Evolutionary conservation across 202 grass and related monocot species (phyloP).

Genomic region (Saccharum hybrid): DNA sequence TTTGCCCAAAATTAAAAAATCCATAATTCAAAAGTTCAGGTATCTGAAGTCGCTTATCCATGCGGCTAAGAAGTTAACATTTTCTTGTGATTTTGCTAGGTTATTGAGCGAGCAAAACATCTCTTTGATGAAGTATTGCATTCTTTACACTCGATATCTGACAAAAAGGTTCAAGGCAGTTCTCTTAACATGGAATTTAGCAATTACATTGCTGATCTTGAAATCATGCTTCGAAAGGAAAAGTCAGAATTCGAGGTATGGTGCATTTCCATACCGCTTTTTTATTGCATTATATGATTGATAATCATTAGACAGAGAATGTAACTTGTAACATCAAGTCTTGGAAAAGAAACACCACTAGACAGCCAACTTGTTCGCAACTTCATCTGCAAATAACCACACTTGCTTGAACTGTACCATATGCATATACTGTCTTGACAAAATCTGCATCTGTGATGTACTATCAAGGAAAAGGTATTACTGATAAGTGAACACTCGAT

Average conservation of each 20-base stretch:
- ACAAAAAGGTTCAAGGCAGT: slow-evolving; percentile 51
- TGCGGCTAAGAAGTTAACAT: slow-evolving; percentile 35
- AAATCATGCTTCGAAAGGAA: slow-evolving; percentile 75
- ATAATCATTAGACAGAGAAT: slow-evolving; percentile 30
- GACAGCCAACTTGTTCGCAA: background rate
- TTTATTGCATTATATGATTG: slow-evolving; percentile 22
- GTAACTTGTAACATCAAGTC: slow-evolving; percentile 30
- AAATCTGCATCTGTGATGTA: background rate
- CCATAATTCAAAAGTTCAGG: slow-evolving; percentile 23
- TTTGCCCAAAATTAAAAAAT: slow-evolving; percentile 18
- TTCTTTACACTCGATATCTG: slow-evolving; percentile 52
- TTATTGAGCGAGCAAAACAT: slow-evolving; percentile 65
- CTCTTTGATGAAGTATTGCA: slow-evolving; percentile 75
- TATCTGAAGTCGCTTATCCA: slow-evolving; percentile 30
- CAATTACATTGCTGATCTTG: slow-evolving; percentile 70
- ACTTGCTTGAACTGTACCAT: background rate
- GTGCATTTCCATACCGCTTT: slow-evolving; percentile 34
- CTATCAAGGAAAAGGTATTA: background rate
- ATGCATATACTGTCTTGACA: background rate
- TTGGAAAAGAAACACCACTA: slow-evolving; percentile 30
- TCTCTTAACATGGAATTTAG: slow-evolving; percentile 48
- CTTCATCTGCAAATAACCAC: background rate
- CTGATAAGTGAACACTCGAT: background rate
- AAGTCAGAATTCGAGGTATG: slow-evolving; percentile 77
- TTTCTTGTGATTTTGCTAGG: slow-evolving; percentile 53